Conservation (phyloP, 2,329 filamentous ascomycete genomes). For the Cladophialophora psammophila region DNA sequence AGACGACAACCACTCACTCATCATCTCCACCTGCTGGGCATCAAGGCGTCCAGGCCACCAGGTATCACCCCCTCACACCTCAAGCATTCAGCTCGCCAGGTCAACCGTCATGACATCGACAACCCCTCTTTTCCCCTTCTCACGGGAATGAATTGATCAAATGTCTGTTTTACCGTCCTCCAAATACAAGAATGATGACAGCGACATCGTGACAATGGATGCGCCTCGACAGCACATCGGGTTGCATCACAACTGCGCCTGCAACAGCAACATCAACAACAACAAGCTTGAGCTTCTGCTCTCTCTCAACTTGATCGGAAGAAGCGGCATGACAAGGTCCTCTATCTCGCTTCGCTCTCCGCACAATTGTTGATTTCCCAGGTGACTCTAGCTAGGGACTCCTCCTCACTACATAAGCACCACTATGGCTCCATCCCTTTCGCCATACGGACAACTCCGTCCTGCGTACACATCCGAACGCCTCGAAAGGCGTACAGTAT, state of each 20-base stretch:
- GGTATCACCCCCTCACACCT: background rate
- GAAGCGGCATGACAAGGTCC: background rate
- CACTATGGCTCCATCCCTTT: background rate
- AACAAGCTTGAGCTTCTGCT: background rate
- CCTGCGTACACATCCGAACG: conserved; percentile 5
- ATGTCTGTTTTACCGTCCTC: background rate
- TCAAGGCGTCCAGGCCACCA: background rate
- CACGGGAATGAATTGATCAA: background rate
- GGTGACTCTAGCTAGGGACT: background rate
- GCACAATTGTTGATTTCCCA: background rate
- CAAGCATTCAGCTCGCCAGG: background rate
- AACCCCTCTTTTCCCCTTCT: background rate
- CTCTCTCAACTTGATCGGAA: background rate
- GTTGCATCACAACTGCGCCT: background rate
- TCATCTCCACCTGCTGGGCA: conserved; percentile 2
- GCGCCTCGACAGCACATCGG: background rate
- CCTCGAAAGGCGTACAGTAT: background rate
- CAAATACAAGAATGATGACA: background rate
- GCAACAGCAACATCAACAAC: background rate
- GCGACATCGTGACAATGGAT: background rate
- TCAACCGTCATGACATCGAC: background rate
- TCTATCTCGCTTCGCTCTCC: background rate
- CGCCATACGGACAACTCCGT: conserved; percentile 2
- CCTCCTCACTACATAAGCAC: background rate
- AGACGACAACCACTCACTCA: conserved; percentile 24